These are phyloP conservation scores for Chlorella sp. DNA, from an alignment of 139 green algal genomes.

Conservation along the genomic window DNA sequence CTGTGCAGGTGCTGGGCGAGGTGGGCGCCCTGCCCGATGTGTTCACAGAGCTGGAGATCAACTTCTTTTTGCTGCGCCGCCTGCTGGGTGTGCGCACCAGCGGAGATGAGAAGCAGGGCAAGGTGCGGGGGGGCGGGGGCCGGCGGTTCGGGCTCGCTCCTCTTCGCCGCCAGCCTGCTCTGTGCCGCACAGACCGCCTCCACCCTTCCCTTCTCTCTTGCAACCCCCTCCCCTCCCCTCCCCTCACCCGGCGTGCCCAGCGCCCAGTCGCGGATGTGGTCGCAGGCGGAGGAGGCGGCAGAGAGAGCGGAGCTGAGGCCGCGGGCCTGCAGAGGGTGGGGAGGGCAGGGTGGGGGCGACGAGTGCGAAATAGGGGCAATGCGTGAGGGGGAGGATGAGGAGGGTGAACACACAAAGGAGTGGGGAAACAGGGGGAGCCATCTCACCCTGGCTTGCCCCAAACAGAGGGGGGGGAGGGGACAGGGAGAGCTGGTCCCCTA, in stretches of 20 bases:
- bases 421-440: no score
- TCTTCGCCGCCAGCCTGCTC: no score
- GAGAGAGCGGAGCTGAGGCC: slow-evolving; percentile 88
- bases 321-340: slow-evolving; percentile 61
- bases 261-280: slow-evolving; percentile 95
- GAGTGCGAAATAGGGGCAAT: no score
- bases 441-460: neutral
- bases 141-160: no score
- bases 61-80: slow-evolving; percentile 97
- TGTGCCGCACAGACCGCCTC: no score
- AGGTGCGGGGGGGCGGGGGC: neutral
- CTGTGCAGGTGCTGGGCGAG: slow-evolving; percentile 89
- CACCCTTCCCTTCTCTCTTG: no score
- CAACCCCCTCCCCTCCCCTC: no score
- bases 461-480: no score
- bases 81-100: neutral
- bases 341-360: neutral
- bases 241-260: slow-evolving; percentile 78
- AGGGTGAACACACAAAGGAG: no score
- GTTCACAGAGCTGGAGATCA: slow-evolving; percentile 98
- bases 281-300: slow-evolving; percentile 87
- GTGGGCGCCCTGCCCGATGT: slow-evolving; percentile 95
- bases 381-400: no score
- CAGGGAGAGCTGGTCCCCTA: no score
- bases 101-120: neutral